Evolutionary conservation across 768 basidiomycete genomes (phyloP), one percentile per base, ranked within the genome.

Genomic region (Mrakia frigida): DNA sequence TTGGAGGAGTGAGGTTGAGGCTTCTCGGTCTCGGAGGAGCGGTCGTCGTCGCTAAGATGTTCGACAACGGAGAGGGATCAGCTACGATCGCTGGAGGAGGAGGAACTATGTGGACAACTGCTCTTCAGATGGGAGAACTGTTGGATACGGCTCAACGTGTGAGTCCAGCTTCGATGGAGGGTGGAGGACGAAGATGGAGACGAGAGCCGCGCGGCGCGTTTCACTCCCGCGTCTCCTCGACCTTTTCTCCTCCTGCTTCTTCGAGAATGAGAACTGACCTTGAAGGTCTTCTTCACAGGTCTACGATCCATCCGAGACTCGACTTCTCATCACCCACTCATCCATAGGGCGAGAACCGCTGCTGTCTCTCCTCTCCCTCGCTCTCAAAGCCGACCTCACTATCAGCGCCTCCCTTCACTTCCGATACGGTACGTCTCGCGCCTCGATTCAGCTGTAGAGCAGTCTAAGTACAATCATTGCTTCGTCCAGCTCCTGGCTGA

Each of bases 41-140:
- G 3, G 88, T 98, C 59, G 94, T 97, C 9, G 89, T 90, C 59
- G 94, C 98, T 86, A 98, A 98, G 77, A 80, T 84, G 79, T 84
- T 82, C 82, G 78, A 82, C 61, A 78, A 74, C 31, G 77, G 77
- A n/a, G 70, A 46, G 76, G 77, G 83, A 88, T 94, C 86, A 94
- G 95, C 80, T 92, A 93, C 84, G n/a, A 97, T 99, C 79, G 96
- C 97, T 0, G 97, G 97, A 50, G 97, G 94, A 2, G 91, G 93
- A 81, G 97, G 97, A 41, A 98, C 95, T 28, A 96, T 98, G 90
- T 99, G 97, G 97, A 92, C 93, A 0, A 98, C 96, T 0, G 92
- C 93, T 6, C 88, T 99, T 35, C 97, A 99, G 83, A 92, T 99
- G 56, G 97, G 97, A 76, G 96, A 99, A 83, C 91, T 99, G 70